Conservation (phyloP, 371 early-diverging fungal species). For the Apophysomyces trapeziformis region DNA sequence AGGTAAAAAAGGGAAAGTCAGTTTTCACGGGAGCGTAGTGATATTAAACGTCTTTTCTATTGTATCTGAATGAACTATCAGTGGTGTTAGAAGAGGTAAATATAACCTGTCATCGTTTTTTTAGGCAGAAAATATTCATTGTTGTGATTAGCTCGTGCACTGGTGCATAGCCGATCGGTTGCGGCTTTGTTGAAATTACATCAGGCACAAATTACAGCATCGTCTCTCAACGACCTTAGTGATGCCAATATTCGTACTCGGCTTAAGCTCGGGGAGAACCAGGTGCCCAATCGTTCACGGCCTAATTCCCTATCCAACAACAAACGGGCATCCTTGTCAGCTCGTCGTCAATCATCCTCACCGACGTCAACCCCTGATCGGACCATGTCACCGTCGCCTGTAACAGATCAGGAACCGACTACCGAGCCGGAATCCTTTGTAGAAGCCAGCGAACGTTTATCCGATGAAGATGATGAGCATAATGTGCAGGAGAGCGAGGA, state of each 20-base stretch:
- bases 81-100: conserved; percentile 68
- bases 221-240: conserved; percentile 45
- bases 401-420: conserved; percentile 31
- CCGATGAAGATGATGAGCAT: conserved; percentile 5
- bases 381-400: conserved; percentile 29
- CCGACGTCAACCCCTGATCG: conserved; percentile 24
- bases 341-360: conserved; percentile 33
- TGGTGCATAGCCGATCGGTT: conserved; percentile 74
- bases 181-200: conserved; percentile 59
- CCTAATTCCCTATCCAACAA: conserved; percentile 38
- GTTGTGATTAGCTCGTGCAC: conserved; percentile 58
- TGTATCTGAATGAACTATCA: conserved; percentile 22
- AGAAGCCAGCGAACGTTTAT: conserved; percentile 34
- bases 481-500: neutral
- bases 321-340: conserved; percentile 32
- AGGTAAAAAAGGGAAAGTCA: conserved; percentile 46
- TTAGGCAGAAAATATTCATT: neutral
- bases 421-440: conserved; percentile 37
- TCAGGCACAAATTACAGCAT: conserved; percentile 57
- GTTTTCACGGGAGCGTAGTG: no score
- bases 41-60: neutral
- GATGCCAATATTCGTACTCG: conserved; percentile 43
- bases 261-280: conserved; percentile 43
- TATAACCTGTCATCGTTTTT: neutral
- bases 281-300: conserved; percentile 42